These are phyloP conservation scores for Suillus cothurnatus DNA, from an alignment of 768 basidiomycete species.

Conservation along the genomic window DNA sequence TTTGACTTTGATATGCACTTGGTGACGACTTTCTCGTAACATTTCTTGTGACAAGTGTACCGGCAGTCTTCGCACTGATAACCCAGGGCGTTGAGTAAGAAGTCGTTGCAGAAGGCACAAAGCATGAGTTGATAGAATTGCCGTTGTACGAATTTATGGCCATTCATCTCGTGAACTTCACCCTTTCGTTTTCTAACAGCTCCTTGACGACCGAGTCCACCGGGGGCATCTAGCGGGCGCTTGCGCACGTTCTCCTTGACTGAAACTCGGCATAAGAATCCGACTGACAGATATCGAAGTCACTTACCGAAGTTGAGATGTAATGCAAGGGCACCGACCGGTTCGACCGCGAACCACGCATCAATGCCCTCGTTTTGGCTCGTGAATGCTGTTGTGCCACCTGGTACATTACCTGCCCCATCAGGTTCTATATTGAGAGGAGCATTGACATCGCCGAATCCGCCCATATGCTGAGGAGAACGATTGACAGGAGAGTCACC, in stretches of 20 bases:
- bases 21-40: constrained; percentile 97
- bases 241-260: constrained; percentile 98
- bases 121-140: constrained; percentile 99
- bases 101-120: constrained; percentile 97
- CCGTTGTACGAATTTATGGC: constrained; percentile 94
- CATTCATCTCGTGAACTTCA: constrained; percentile 99
- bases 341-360: constrained; percentile 97
- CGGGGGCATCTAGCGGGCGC: constrained; percentile 88
- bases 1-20: constrained; percentile 99
- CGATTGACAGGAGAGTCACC: constrained; percentile 52
- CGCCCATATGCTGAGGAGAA: constrained; percentile 52
- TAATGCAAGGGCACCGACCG: constrained; percentile 89
- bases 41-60: constrained; percentile 99
- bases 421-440: constrained; percentile 41
- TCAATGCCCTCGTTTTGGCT: constrained; percentile 77
- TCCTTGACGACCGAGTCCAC: constrained; percentile 95
- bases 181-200: constrained; percentile 97
- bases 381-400: constrained; percentile 26
- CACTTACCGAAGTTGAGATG: constrained; percentile 89
- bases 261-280: constrained; percentile 34
- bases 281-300: neutral
- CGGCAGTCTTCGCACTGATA: constrained; percentile 99
- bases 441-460: constrained; percentile 46
- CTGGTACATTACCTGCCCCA: constrained; percentile 29
- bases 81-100: constrained; percentile 95